Percentiles rank a stretch among this genome's conserved stretches.
Conservation (phyloP, 192 early-diverging fungal genomes). For the Coemansia sp. region DNA sequence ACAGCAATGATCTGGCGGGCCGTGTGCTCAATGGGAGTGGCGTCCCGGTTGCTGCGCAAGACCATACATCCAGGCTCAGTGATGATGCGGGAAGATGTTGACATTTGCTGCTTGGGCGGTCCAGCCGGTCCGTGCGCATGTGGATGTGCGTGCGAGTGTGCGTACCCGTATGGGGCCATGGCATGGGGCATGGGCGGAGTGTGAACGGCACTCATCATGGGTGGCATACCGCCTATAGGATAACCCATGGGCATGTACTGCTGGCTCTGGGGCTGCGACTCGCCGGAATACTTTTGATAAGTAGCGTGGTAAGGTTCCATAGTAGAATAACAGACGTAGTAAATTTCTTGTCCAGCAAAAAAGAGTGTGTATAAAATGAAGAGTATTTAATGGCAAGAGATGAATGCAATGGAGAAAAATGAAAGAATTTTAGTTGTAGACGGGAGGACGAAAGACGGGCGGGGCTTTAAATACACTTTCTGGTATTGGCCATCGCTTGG, state of each 20-base stretch:
- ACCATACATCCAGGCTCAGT: slow-evolving; percentile 37
- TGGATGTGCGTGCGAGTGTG: background rate
- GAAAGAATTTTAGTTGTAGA: too few species aligned
- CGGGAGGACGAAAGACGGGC: too few species aligned
- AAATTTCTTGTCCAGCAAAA: slow-evolving; percentile 6
- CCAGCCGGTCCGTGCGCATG: background rate
- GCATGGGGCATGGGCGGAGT: slow-evolving; percentile 1
- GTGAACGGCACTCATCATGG: background rate
- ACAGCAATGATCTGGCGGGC: slow-evolving; percentile 33
- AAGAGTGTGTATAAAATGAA: background rate
- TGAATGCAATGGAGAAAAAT: slow-evolving; percentile 5
- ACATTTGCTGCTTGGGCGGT: slow-evolving; percentile 19
- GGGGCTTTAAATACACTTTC: too few species aligned
- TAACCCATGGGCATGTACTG: background rate
- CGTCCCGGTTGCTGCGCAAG: slow-evolving; percentile 22
- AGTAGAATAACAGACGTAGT: background rate
- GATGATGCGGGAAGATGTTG: slow-evolving; percentile 31
- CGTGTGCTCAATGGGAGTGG: slow-evolving; percentile 21
- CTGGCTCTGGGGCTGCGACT: background rate
- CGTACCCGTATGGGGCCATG: background rate
- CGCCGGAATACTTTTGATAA: slow-evolving; percentile 5
- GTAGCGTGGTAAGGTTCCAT: slow-evolving; percentile 2
- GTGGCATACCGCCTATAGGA: background rate
- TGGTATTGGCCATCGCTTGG: too few species aligned
- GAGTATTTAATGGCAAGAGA: background rate